Conservation (phyloP, 106 monocot genomes). For the Hemerocallis citrina region DNA sequence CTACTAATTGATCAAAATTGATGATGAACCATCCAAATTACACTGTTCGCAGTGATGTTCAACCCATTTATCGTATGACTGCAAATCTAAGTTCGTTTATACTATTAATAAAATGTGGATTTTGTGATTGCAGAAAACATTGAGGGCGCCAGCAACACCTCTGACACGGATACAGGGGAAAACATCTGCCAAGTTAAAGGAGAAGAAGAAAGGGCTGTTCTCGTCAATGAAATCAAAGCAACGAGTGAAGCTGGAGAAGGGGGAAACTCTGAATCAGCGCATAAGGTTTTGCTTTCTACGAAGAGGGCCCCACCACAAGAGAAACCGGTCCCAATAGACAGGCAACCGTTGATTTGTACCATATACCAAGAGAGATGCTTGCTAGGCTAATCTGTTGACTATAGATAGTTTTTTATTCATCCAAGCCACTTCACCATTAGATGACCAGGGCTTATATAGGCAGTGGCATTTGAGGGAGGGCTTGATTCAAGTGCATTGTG, state of each 20-base stretch:
- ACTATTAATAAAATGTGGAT: neutral
- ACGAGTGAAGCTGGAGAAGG: conserved; percentile 38
- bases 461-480: too few relatives aligned
- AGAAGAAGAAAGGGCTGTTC: conserved; percentile 27
- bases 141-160: conserved; percentile 73
- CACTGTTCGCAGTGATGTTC: too few relatives aligned
- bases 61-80: too few relatives aligned
- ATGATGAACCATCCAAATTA: too few relatives aligned
- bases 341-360: neutral
- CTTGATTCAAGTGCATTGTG: too few relatives aligned
- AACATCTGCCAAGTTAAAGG: conserved; percentile 25
- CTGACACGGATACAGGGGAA: conserved; percentile 51
- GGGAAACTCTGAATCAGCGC: conserved; percentile 53
- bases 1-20: too few relatives aligned
- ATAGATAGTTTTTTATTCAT: too few relatives aligned
- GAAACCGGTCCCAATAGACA: conserved; percentile 21
- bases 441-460: too few relatives aligned
- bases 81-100: too few relatives aligned
- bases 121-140: conserved; percentile 26
- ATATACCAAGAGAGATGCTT: too few relatives aligned
- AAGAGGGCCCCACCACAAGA: conserved; percentile 48
- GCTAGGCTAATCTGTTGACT: too few relatives aligned
- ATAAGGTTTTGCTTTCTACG: conserved; percentile 61
- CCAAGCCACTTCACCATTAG: too few relatives aligned
- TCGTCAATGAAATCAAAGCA: conserved; percentile 20